Conservation (phyloP, 1,284 basidiomycete species). For the Cryptococcus jaspeensis region DNA sequence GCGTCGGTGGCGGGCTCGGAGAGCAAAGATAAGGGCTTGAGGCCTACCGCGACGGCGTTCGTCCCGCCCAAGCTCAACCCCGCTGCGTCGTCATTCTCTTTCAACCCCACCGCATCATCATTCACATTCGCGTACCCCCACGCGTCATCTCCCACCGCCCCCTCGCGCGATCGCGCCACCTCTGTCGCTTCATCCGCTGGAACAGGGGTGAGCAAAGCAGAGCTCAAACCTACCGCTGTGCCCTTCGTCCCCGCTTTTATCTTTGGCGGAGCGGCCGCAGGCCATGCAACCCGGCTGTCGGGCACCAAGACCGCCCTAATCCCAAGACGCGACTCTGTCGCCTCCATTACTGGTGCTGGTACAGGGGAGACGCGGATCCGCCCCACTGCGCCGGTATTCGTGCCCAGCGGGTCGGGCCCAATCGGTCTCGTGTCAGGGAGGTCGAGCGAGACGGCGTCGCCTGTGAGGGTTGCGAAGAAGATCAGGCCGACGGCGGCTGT, state of each 20-base stretch:
- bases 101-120: no score
- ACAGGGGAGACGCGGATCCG: not conserved
- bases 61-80: not conserved
- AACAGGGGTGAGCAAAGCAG: not conserved
- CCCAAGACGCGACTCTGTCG: no score
- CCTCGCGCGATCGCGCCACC: not conserved
- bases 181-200: not conserved
- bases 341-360: no score
- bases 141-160: no score
- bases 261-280: no score
- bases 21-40: no score
- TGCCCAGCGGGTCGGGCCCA: not conserved
- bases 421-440: not conserved
- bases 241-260: not conserved
- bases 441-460: no score
- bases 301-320: no score
- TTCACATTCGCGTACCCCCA: no score
- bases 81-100: no score
- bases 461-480: not conserved
- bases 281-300: no score
- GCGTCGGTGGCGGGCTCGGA: no score
- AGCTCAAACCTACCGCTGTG: not conserved
- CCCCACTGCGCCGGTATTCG: not conserved
- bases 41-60: conserved; percentile 1
- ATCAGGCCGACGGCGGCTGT: not conserved